Conservation (phyloP, 2,329 filamentous ascomycete genomes). For the Exophiala bonariae region DNA sequence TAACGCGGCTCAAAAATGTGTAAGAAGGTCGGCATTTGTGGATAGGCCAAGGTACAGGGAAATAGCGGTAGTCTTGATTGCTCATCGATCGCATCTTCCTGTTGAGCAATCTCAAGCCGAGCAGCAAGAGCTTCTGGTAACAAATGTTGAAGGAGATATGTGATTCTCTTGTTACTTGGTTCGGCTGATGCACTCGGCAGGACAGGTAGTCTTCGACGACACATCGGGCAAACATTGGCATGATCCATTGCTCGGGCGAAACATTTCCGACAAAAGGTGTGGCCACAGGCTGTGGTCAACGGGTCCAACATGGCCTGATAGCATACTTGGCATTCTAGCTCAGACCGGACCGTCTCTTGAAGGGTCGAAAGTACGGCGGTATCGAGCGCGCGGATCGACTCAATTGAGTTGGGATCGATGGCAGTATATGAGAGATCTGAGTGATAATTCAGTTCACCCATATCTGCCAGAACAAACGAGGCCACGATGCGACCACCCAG, state of each 20-base stretch:
- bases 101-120: slow-evolving; percentile 58
- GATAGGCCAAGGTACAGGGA: slow-evolving; percentile 78
- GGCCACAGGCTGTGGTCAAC: slow-evolving; percentile 80
- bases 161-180: slow-evolving; percentile 63
- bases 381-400: slow-evolving; percentile 44
- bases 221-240: slow-evolving; percentile 76
- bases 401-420: slow-evolving; percentile 22
- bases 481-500: slow-evolving; percentile 63
- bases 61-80: slow-evolving; percentile 71
- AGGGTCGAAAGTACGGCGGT: slow-evolving; percentile 55
- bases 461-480: slow-evolving; percentile 65
- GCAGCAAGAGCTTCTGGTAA: slow-evolving; percentile 66
- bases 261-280: slow-evolving; percentile 84
- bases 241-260: slow-evolving; percentile 75
- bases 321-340: slow-evolving; percentile 87
- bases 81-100: slow-evolving; percentile 52
- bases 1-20: slow-evolving; percentile 94
- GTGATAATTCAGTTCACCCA: slow-evolving; percentile 59
- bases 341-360: slow-evolving; percentile 62
- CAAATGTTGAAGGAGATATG: slow-evolving; percentile 64
- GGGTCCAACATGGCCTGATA: slow-evolving; percentile 80
- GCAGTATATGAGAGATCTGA: slow-evolving; percentile 55
- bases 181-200: slow-evolving; percentile 51
- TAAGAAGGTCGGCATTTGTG: slow-evolving; percentile 79
- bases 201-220: slow-evolving; percentile 64